Evolutionary conservation across 1,284 basidiomycete species (phyloP), one percentile per base, ranked within the genome.

Genomic region (Cutaneotrichosporon cavernicola): DNA sequence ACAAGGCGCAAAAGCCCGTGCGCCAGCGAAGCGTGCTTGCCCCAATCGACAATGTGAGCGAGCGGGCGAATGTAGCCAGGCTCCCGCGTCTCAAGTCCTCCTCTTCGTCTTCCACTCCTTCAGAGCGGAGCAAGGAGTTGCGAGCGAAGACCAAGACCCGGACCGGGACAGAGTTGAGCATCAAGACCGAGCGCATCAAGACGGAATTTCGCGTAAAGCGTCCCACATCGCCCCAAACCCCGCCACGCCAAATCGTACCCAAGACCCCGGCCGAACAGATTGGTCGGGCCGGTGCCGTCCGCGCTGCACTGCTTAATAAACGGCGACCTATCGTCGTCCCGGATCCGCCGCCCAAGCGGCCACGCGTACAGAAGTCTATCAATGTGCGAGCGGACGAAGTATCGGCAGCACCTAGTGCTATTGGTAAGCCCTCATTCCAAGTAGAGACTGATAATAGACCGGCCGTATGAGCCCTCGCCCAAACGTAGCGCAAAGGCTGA

Each of bases 191-290:
- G 1, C 40, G 22, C 11, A 13, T 13, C 11, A 36, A 36, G 34
- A 36, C 34, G 11, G 34, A 36, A 13, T 13, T 36, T 3, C 34
- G 11, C 8, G 8, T 5, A 8, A 36, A 36, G 3, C 30, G 38
- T 6, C 56, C 56, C 30, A 6, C 43, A 11, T n/a, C 40, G 18
- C 40, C 13, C 18, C 43, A 7, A 34, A 58, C 43, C 2, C 56
- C 56, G 30, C 56, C 43, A 9, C 13, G 14, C 4, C 38, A 32
- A 26, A 14, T 36, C 6, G 43, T 31, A 11, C 58, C 58, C 31
- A 50, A 51, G 49, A 59, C 58, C 21, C 58, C 58, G 3, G 47
- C 49, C 32, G 32, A 49, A 13, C 58, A 59, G 47, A 32, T 59
- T 13, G 58, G 58, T 1, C 31, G 30, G 16, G 47, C 47, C 10